phyloP scores from a whole-genome alignment of 2,329 filamentous ascomycete genomes.

The Colletotrichum truncatum region DNA sequence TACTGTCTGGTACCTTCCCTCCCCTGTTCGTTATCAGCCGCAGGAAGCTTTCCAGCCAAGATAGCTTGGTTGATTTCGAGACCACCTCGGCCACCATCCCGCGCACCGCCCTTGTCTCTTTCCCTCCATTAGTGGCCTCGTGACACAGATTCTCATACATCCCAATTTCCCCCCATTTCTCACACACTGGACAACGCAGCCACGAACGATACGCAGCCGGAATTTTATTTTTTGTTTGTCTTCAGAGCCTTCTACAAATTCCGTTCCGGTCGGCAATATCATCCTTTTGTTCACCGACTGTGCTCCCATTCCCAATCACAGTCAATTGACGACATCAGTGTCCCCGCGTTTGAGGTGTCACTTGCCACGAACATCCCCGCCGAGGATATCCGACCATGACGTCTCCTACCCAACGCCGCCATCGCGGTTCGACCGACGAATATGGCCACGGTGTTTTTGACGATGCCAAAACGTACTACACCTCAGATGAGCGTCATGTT shows the following conservation, averaged over 20 bases:
- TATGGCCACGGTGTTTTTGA: conserved; percentile 56
- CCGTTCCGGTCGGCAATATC: not conserved
- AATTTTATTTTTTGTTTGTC: not conserved
- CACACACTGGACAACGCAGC: conserved; percentile 4
- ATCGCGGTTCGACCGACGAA: conserved; percentile 54
- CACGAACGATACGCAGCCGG: conserved; percentile 1
- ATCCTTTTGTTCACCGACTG: not conserved
- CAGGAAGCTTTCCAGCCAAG: not conserved
- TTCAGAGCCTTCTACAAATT: not conserved
- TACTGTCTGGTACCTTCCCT: not conserved
- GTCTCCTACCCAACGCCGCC: conserved; percentile 30
- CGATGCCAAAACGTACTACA: conserved; percentile 68
- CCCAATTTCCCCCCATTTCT: conserved; percentile 29
- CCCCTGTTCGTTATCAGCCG: not conserved
- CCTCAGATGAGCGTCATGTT: conserved; percentile 62
- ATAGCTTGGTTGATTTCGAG: conserved; percentile 10
- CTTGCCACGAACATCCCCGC: not conserved
- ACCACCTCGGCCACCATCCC: conserved; percentile 23
- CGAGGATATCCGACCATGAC: conserved; percentile 22
- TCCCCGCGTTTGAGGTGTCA: not conserved
- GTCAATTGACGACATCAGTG: conserved; percentile 4
- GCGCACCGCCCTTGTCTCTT: conserved; percentile 25
- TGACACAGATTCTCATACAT: conserved; percentile 20
- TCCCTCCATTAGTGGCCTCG: conserved; percentile 13
- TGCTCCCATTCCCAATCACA: not conserved